These are phyloP conservation scores for Citrus maxima DNA, from an alignment of 345 rosid species.

Conservation along the genomic window DNA sequence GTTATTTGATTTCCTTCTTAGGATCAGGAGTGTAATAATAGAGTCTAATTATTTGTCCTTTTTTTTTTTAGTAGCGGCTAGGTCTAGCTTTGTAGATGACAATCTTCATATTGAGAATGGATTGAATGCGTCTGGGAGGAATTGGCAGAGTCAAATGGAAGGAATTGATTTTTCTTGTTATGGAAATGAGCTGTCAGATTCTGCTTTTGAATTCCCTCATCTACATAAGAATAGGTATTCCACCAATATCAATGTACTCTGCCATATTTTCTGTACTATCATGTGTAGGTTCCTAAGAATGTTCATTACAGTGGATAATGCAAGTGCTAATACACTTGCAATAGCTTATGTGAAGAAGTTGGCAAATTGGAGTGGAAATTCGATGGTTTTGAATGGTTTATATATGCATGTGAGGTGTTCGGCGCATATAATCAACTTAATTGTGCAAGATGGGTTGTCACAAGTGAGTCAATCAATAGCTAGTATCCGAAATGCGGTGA, in stretches of 20 bases:
- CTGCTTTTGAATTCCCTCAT: conserved; percentile 33
- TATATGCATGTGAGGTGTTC: too few relatives aligned
- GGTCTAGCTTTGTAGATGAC: conserved; percentile 27
- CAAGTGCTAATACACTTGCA: too few relatives aligned
- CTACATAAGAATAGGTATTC: conserved; percentile 49
- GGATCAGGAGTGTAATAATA: conserved; percentile 8
- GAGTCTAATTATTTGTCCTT: conserved; percentile 8
- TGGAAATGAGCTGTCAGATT: conserved; percentile 33
- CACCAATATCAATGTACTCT: conserved; percentile 12
- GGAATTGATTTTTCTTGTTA: conserved; percentile 25
- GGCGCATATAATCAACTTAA: too few relatives aligned
- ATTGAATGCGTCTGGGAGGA: conserved; percentile 34
- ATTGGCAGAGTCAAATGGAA: conserved; percentile 30
- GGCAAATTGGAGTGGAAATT: too few relatives aligned
- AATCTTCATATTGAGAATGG: conserved; percentile 33
- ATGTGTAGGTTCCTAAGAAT: conserved; percentile 14
- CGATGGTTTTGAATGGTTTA: too few relatives aligned
- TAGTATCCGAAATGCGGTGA: too few relatives aligned
- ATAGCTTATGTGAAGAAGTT: too few relatives aligned
- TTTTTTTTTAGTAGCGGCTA: conserved; percentile 27
- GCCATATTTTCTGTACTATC: conserved; percentile 8
- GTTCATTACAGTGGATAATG: too few relatives aligned
- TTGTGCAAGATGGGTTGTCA: too few relatives aligned
- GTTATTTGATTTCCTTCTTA: not conserved
- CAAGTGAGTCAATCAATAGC: too few relatives aligned